Percentiles rank a stretch among this genome's conserved stretches.
These are phyloP conservation scores for Solanum chacoense DNA, from an alignment of 305 asterid species.

Conservation along the genomic window DNA sequence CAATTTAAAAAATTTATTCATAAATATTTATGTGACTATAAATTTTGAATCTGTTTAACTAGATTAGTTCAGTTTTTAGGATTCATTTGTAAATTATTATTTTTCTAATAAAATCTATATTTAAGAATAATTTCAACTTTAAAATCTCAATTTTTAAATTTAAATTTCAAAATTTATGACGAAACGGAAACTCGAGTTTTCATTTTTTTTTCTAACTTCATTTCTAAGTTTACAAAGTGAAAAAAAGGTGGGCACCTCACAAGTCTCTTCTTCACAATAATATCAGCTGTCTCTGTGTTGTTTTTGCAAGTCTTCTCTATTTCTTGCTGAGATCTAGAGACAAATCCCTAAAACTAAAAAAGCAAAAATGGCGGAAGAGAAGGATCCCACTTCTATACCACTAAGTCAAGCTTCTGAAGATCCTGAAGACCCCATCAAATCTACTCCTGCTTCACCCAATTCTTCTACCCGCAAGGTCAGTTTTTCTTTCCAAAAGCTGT, in stretches of 20 bases:
- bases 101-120: neutral
- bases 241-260: neutral
- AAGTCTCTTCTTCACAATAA: neutral
- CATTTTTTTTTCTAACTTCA: neutral
- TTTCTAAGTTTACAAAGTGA: neutral
- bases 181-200: neutral
- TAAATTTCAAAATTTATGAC: neutral
- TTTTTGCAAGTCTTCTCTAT: neutral
- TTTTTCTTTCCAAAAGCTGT: neutral
- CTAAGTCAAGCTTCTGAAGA: conserved; percentile 73
- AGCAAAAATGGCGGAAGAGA: conserved; percentile 61
- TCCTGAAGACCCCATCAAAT: conserved; percentile 66
- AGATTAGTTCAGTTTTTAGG: neutral
- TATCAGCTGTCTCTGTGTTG: neutral
- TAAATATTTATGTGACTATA: too few relatives aligned
- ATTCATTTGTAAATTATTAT: neutral
- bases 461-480: conserved; percentile 76
- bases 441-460: conserved; percentile 52
- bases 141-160: neutral
- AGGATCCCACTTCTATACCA: conserved; percentile 74
- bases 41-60: too few relatives aligned
- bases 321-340: neutral
- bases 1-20: too few relatives aligned
- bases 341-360: neutral
- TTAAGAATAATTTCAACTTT: neutral